phyloP scores from a whole-genome alignment of 768 basidiomycete genomes.

The Pleurotus tuber-regium region DNA sequence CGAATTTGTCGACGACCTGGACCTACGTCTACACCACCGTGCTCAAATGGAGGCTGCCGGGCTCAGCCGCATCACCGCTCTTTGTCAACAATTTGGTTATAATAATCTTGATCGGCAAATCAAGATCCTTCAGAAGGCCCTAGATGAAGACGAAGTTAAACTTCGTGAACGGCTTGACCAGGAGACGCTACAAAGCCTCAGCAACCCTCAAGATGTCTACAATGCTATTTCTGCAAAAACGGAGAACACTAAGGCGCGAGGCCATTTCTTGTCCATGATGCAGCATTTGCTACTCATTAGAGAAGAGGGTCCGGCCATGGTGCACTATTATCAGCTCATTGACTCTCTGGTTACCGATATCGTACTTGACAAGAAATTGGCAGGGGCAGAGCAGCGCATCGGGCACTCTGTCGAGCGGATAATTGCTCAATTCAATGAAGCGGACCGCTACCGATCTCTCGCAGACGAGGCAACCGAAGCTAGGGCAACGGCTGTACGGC shows the following conservation, averaged over 20 bases:
- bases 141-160: conserved; percentile 74
- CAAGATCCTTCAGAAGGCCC: conserved; percentile 49
- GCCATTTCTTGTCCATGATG: conserved; percentile 91
- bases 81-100: conserved; percentile 67
- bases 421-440: conserved; percentile 87
- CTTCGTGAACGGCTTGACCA: conserved; percentile 76
- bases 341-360: conserved; percentile 88
- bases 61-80: conserved; percentile 65
- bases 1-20: conserved; percentile 66
- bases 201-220: conserved; percentile 84
- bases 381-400: conserved; percentile 79
- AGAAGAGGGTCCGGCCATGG: conserved; percentile 80
- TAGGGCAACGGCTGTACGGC: conserved; percentile 56
- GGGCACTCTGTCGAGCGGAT: conserved; percentile 89
- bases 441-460: conserved; percentile 76
- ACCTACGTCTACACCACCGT: conserved; percentile 83
- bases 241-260: conserved; percentile 73
- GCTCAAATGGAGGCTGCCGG: conserved; percentile 89
- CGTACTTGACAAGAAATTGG: conserved; percentile 88
- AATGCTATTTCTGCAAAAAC: conserved; percentile 75
- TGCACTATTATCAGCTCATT: conserved; percentile 88
- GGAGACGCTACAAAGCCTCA: conserved; percentile 71
- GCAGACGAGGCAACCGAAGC: conserved; percentile 76
- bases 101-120: conserved; percentile 66
- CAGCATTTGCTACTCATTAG: conserved; percentile 90